Conservation (phyloP, 768 basidiomycete species). For the Rhodocollybia butyracea region DNA sequence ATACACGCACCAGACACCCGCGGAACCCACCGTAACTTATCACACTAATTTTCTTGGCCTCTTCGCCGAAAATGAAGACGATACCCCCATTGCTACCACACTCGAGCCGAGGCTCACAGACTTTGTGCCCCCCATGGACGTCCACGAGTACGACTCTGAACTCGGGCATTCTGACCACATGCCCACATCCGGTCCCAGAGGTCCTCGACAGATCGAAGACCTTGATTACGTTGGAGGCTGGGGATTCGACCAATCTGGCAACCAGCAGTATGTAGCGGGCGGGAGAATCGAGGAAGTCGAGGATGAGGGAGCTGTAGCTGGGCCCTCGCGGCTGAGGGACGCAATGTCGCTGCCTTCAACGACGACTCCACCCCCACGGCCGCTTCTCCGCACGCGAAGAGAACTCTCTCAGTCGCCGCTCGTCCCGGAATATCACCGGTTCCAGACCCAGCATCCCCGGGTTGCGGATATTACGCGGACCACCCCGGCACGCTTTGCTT, state of each 20-base stretch:
- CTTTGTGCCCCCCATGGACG: not conserved
- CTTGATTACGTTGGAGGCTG: constrained; percentile 17
- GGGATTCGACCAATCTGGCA: constrained; percentile 12
- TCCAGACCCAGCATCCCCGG: not conserved
- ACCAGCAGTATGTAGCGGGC: constrained; percentile 12
- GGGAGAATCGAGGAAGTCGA: constrained; percentile 12
- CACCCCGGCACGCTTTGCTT: not conserved
- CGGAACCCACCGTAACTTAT: constrained; percentile 1
- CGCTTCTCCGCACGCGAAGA: not conserved
- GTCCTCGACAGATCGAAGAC: constrained; percentile 7
- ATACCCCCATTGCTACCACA: not conserved
- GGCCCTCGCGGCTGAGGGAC: not conserved
- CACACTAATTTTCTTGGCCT: constrained; percentile 2
- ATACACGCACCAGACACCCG: no score
- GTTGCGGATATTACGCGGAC: no score
- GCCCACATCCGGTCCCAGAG: constrained; percentile 1
- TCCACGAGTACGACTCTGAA: not conserved
- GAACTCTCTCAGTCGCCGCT: not conserved
- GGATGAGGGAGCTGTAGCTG: constrained; percentile 1
- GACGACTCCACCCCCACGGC: constrained; percentile 1
- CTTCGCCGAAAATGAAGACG: not conserved
- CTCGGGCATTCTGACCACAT: not conserved
- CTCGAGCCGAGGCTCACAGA: not conserved
- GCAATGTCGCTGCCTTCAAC: not conserved
- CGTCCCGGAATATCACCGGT: not conserved